A percentile compares a stretch with the other conserved stretches of the same genome.
phyloP scores from a whole-genome alignment of 2,329 filamentous ascomycete genomes.

The Diaporthe australafricana region DNA sequence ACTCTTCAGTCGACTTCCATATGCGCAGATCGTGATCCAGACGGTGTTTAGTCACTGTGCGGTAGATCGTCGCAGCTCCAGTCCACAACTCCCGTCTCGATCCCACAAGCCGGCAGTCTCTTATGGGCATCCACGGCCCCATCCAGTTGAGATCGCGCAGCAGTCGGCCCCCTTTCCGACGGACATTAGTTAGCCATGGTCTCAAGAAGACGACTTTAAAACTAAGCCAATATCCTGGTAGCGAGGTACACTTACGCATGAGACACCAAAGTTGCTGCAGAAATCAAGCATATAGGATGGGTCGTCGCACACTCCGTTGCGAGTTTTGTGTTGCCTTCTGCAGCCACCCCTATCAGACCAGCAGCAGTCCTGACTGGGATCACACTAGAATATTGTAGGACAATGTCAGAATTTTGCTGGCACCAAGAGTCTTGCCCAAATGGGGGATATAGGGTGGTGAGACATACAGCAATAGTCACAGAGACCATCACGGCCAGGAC shows the following conservation, averaged over 20 bases:
- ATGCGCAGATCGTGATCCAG: not conserved
- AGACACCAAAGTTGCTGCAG: conserved; percentile 1
- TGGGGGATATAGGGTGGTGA: no score
- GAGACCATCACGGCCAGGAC: conserved; percentile 11
- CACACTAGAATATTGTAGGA: not conserved
- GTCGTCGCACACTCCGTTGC: not conserved
- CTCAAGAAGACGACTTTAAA: no score
- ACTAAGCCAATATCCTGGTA: no score
- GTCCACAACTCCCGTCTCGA: no score
- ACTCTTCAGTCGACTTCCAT: not conserved
- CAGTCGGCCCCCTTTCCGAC: not conserved
- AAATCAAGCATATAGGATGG: not conserved
- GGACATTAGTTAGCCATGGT: not conserved
- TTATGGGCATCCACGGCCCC: conserved; percentile 1
- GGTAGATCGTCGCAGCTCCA: not conserved
- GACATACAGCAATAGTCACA: not conserved
- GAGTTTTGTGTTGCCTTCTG: conserved; percentile 7
- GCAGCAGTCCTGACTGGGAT: conserved; percentile 15
- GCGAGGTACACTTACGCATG: not conserved
- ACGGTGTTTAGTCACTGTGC: not conserved
- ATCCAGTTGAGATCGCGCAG: not conserved
- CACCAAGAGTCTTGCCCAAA: not conserved
- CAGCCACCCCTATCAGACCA: not conserved
- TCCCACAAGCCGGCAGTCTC: not conserved
- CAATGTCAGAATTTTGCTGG: not conserved